These are phyloP conservation scores for Patellifolia procumbens DNA, from an alignment of 179 eudicot genomes.

Conservation along the genomic window DNA sequence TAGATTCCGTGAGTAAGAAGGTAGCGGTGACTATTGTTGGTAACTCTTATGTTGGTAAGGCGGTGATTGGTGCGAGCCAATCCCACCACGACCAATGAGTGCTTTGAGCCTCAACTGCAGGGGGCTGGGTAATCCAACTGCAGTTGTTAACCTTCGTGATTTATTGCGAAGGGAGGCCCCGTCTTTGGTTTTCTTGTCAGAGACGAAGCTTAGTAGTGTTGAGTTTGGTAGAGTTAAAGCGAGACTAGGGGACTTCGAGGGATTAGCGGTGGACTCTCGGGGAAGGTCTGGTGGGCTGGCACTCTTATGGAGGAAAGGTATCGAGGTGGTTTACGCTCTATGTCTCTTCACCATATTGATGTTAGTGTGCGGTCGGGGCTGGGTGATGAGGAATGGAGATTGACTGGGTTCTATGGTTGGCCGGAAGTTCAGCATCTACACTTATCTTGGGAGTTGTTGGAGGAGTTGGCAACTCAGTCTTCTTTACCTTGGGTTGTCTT, in stretches of 20 bases:
- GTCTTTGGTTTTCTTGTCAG: background rate
- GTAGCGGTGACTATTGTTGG: too few species aligned
- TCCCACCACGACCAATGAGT: background rate
- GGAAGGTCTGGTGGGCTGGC: too few species aligned
- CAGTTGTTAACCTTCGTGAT: background rate
- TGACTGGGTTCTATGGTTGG: slow-evolving; percentile 4
- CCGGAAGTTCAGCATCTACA: background rate
- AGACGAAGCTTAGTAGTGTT: background rate
- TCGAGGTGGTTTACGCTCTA: background rate
- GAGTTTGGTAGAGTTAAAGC: background rate
- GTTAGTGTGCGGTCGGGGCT: background rate
- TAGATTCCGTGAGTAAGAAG: too few species aligned
- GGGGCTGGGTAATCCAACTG: background rate
- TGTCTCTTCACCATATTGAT: background rate
- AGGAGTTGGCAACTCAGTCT: background rate
- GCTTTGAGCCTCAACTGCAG: background rate
- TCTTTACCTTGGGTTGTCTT: background rate
- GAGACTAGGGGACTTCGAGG: background rate
- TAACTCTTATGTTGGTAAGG: too few species aligned
- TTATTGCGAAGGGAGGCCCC: slow-evolving; percentile 1
- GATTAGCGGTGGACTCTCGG: background rate
- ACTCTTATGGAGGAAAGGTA: too few species aligned
- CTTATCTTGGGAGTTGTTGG: background rate
- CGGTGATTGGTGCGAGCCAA: background rate
- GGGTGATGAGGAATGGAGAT: background rate